Conservation (phyloP, 148 eudicot genomes). For the Chenopodium suecicum region DNA sequence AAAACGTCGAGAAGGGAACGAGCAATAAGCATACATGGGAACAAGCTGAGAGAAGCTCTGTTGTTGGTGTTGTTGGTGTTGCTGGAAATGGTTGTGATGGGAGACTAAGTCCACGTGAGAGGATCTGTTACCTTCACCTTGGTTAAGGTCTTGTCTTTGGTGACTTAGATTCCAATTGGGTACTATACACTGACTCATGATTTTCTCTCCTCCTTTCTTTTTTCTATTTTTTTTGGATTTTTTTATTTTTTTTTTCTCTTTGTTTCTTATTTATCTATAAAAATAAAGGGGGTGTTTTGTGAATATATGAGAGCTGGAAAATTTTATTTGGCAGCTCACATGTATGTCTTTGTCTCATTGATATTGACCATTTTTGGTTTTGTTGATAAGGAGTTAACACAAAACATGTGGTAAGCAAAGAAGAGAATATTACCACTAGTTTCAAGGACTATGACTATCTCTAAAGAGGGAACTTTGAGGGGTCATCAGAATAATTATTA, state of each 20-base stretch:
- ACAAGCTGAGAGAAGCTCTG: constrained; percentile 34
- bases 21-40: constrained; percentile 35
- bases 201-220: constrained; percentile 6
- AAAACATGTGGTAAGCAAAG: constrained; percentile 27
- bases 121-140: constrained; percentile 47
- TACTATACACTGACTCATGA: constrained; percentile 40
- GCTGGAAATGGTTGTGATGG: constrained; percentile 18
- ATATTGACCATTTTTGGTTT: constrained; percentile 16
- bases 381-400: constrained; percentile 18
- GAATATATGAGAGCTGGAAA: background rate
- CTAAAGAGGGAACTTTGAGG: background rate
- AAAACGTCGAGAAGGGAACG: background rate
- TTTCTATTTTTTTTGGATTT: constrained; percentile 1
- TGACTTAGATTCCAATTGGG: constrained; percentile 45
- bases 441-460: constrained; percentile 15
- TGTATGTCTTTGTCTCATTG: constrained; percentile 21
- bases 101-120: constrained; percentile 41
- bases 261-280: background rate
- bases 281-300: background rate
- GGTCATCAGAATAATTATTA: constrained; percentile 8
- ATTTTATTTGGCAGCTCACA: constrained; percentile 27
- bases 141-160: constrained; percentile 40
- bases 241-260: background rate
- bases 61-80: constrained; percentile 19
- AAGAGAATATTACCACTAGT: constrained; percentile 19